Evolutionary conservation across 2,329 filamentous ascomycete species (phyloP).

Genomic region (Penicillium expansum): DNA sequence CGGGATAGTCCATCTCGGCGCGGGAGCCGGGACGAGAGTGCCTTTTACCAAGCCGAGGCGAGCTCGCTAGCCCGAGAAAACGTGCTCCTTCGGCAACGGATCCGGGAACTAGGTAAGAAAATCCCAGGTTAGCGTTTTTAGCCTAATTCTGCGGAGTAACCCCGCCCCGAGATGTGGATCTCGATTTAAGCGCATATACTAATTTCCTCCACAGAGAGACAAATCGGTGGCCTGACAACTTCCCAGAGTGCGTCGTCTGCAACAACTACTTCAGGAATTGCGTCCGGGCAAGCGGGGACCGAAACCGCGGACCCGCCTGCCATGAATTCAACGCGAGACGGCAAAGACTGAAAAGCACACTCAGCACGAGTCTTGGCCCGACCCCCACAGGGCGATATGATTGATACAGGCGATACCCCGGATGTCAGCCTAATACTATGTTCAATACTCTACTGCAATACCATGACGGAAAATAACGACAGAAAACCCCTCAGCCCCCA

Average conservation of each 20-base stretch:
- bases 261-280: constrained; percentile 7
- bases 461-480: neutral
- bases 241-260: constrained; percentile 5
- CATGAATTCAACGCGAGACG: constrained; percentile 15
- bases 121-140: neutral
- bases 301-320: constrained; percentile 20
- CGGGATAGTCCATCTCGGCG: constrained; percentile 33
- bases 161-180: constrained; percentile 1
- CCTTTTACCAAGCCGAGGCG: constrained; percentile 50
- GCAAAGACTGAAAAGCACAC: constrained; percentile 17
- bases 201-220: constrained; percentile 18
- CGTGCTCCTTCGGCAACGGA: constrained; percentile 47
- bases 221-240: constrained; percentile 19
- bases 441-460: neutral
- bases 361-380: neutral
- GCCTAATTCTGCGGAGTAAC: neutral
- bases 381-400: neutral
- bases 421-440: neutral
- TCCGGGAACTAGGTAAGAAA: constrained; percentile 46
- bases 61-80: constrained; percentile 48
- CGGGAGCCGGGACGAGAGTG: constrained; percentile 46
- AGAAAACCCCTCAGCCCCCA: neutral
- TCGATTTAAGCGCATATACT: neutral
- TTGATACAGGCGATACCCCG: constrained; percentile 2
- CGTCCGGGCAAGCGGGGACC: constrained; percentile 19